Percentiles rank a stretch among this genome's conserved stretches.
Conservation (phyloP, 2,329 filamentous ascomycete genomes). For the Cladophialophora carrionii region DNA sequence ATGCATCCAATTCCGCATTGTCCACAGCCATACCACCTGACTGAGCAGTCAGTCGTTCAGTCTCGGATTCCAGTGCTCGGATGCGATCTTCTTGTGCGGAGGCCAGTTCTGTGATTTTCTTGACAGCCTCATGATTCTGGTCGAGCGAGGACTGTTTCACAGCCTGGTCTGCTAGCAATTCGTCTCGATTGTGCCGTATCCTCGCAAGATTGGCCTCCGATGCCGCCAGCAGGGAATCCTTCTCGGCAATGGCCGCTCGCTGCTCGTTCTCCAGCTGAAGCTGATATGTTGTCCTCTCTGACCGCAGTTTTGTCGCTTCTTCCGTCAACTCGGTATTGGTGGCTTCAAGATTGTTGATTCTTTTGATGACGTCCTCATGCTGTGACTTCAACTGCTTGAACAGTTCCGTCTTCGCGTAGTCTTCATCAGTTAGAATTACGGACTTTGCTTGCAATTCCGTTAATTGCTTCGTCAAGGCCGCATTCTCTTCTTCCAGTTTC, state of each 20-base stretch:
- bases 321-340: slow-evolving; percentile 82
- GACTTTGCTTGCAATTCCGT: slow-evolving; percentile 67
- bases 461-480: slow-evolving; percentile 74
- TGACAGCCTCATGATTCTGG: slow-evolving; percentile 68
- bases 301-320: slow-evolving; percentile 80
- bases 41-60: slow-evolving; percentile 66
- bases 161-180: slow-evolving; percentile 77
- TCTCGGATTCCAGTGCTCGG: slow-evolving; percentile 76
- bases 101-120: slow-evolving; percentile 78
- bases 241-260: slow-evolving; percentile 71
- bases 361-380: slow-evolving; percentile 88
- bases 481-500: slow-evolving; percentile 75
- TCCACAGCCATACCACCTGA: slow-evolving; percentile 32
- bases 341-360: slow-evolving; percentile 88
- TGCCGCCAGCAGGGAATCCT: slow-evolving; percentile 78
- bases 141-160: slow-evolving; percentile 80
- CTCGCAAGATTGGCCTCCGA: slow-evolving; percentile 84
- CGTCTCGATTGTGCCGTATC: slow-evolving; percentile 81
- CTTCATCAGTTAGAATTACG: slow-evolving; percentile 79
- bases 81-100: slow-evolving; percentile 81
- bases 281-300: slow-evolving; percentile 81
- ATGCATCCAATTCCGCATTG: slow-evolving; percentile 36
- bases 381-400: slow-evolving; percentile 91
- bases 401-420: slow-evolving; percentile 87
- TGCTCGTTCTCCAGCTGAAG: slow-evolving; percentile 80